Conservation (phyloP, 768 basidiomycete species). For the Suillus plorans region DNA sequence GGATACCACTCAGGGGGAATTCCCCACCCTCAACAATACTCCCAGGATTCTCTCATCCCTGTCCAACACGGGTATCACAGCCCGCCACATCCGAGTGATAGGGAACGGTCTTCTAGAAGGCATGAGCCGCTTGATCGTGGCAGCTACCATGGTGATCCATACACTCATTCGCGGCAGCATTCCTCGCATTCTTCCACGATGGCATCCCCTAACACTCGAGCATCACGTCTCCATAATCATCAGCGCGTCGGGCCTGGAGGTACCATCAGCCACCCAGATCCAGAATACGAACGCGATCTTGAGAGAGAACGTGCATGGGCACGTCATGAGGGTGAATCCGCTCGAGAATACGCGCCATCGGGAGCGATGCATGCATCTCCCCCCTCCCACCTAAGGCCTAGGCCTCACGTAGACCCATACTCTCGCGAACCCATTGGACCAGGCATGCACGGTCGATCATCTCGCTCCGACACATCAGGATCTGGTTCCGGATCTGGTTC, state of each 20-base stretch:
- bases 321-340: conserved; percentile 39
- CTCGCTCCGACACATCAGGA: conserved; percentile 59
- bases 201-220: conserved; percentile 33
- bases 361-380: conserved; percentile 41
- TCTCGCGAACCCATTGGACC: conserved; percentile 32
- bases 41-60: conserved; percentile 43
- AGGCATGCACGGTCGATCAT: conserved; percentile 33
- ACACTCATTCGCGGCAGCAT: conserved; percentile 32
- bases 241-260: conserved; percentile 66
- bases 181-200: conserved; percentile 33
- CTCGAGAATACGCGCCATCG: conserved; percentile 31
- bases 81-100: conserved; percentile 44
- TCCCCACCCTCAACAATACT: conserved; percentile 45
- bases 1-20: conserved; percentile 37
- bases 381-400: conserved; percentile 38
- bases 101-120: conserved; percentile 46
- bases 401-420: conserved; percentile 33
- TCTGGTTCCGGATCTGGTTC: conserved; percentile 50
- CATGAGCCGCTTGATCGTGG: conserved; percentile 46
- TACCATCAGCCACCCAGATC: conserved; percentile 45
- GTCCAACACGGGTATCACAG: conserved; percentile 49
- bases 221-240: conserved; percentile 56
- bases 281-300: conserved; percentile 41
- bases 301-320: conserved; percentile 44
- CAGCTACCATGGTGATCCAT: conserved; percentile 34